Evolutionary conservation across 2,329 filamentous ascomycete species (phyloP).

Genomic region (Stromatinia cepivora): DNA sequence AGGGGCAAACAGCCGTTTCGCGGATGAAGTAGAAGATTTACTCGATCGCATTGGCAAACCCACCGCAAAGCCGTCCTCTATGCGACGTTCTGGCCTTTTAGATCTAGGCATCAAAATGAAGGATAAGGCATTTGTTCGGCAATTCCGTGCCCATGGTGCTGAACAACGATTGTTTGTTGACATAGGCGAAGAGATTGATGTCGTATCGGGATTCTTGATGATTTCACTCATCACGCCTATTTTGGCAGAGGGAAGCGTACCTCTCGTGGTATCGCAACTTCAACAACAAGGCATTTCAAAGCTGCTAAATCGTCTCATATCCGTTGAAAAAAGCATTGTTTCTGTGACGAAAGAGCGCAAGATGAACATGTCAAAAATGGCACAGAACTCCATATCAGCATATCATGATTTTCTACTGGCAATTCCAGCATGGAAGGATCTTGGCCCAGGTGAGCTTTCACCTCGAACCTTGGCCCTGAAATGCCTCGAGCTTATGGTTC

Average conservation of each 20-base stretch:
- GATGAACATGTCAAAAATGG: constrained; percentile 67
- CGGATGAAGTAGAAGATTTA: constrained; percentile 65
- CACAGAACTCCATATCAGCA: constrained; percentile 55
- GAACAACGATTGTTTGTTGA: constrained; percentile 67
- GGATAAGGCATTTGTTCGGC: constrained; percentile 62
- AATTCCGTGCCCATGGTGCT: constrained; percentile 73
- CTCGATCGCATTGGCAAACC: constrained; percentile 60
- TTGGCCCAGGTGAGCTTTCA: constrained; percentile 53
- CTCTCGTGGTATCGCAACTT: constrained; percentile 59
- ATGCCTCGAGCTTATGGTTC: constrained; percentile 58
- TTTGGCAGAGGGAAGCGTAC: constrained; percentile 59
- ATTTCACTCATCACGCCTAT: constrained; percentile 64
- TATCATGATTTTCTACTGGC: constrained; percentile 56
- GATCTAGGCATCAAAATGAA: constrained; percentile 61
- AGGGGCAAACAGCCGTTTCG: constrained; percentile 64
- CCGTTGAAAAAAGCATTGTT: constrained; percentile 55
- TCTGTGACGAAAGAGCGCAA: constrained; percentile 63
- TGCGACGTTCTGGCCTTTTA: constrained; percentile 58
- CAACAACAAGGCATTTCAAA: constrained; percentile 53
- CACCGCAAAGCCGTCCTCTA: constrained; percentile 48
- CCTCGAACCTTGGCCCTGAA: constrained; percentile 65
- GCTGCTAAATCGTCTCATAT: constrained; percentile 59
- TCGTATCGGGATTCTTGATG: constrained; percentile 62
- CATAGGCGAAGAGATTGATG: constrained; percentile 59
- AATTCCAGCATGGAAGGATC: constrained; percentile 60